phyloP scores from a whole-genome alignment of 306 rosid species.

The Fragaria iinumae region DNA sequence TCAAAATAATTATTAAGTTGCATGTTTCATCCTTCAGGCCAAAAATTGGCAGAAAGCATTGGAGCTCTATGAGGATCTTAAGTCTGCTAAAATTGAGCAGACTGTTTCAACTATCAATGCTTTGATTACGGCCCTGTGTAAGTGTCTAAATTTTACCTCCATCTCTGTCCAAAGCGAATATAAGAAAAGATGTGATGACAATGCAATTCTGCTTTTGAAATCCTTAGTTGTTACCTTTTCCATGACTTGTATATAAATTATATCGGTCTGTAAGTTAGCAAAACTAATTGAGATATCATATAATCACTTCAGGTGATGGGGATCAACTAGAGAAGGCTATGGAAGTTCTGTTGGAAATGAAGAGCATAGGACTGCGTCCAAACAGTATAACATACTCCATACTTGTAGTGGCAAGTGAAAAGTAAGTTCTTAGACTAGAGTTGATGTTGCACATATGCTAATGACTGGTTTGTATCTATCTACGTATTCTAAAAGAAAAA shows the following conservation, averaged over 20 bases:
- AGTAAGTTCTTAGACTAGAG: conserved; percentile 43
- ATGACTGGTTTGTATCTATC: conserved; percentile 6
- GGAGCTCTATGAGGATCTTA: conserved; percentile 77
- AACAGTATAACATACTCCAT: conserved; percentile 86
- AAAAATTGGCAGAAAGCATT: conserved; percentile 83
- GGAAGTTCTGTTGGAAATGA: conserved; percentile 81
- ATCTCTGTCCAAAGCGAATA: neutral
- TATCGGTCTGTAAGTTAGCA: neutral
- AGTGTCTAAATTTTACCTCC: conserved; percentile 29
- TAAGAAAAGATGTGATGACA: neutral
- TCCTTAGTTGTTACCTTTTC: neutral
- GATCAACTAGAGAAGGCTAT: conserved; percentile 79
- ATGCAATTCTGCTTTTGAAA: neutral
- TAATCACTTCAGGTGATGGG: conserved; percentile 72
- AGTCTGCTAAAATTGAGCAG: conserved; percentile 48
- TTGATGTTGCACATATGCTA: neutral
- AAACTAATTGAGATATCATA: conserved; percentile 12
- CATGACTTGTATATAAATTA: neutral
- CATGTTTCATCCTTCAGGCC: conserved; percentile 59
- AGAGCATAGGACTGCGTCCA: conserved; percentile 67
- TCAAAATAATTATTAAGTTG: conserved; percentile 23
- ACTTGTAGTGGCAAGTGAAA: conserved; percentile 79
- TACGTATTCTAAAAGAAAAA: neutral
- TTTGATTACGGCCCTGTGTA: conserved; percentile 90
- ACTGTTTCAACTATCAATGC: conserved; percentile 91